Evolutionary conservation across 2,329 filamentous ascomycete genomes (phyloP).

Genomic region (Leptographium radiaticola): DNA sequence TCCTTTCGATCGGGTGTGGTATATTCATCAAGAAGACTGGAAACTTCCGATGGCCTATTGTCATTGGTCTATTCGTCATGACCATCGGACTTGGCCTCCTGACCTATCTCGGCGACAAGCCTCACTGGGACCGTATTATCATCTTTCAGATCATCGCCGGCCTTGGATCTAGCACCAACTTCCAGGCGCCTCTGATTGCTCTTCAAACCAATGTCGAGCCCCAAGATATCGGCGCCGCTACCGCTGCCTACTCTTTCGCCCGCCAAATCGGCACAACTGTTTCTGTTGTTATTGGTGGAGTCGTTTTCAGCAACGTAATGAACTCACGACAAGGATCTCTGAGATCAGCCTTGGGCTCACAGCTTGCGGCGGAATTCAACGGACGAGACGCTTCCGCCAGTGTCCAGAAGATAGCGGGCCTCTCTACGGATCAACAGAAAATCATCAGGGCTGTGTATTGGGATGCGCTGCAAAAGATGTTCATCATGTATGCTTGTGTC

Average conservation of each 20-base stretch:
- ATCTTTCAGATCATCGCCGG: slow-evolving; percentile 41
- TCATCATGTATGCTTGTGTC: slow-evolving; percentile 39
- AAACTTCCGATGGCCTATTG: slow-evolving; percentile 36
- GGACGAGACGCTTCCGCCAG: neutral
- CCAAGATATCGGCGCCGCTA: slow-evolving; percentile 43
- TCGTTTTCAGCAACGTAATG: slow-evolving; percentile 1
- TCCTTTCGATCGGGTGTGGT: slow-evolving; percentile 24
- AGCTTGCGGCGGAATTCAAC: neutral
- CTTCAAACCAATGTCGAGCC: slow-evolving; percentile 44
- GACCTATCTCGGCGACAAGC: slow-evolving; percentile 29
- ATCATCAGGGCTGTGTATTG: slow-evolving; percentile 33
- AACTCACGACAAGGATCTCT: neutral
- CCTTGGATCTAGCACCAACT: slow-evolving; percentile 42
- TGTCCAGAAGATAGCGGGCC: slow-evolving; percentile 34
- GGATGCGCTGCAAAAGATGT: slow-evolving; percentile 39
- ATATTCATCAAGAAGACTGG: slow-evolving; percentile 14
- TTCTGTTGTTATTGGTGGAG: neutral
- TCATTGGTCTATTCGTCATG: slow-evolving; percentile 33
- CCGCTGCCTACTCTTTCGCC: slow-evolving; percentile 41
- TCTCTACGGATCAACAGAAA: slow-evolving; percentile 24
- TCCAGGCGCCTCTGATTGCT: slow-evolving; percentile 44
- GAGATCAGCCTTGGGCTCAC: neutral
- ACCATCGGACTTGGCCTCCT: slow-evolving; percentile 40
- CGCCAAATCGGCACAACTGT: slow-evolving; percentile 25
- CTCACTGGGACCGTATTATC: slow-evolving; percentile 27